Base-by-base conservation (phyloP, 176 grass and related monocot genomes). In the maize (Zea mays) region DNA sequence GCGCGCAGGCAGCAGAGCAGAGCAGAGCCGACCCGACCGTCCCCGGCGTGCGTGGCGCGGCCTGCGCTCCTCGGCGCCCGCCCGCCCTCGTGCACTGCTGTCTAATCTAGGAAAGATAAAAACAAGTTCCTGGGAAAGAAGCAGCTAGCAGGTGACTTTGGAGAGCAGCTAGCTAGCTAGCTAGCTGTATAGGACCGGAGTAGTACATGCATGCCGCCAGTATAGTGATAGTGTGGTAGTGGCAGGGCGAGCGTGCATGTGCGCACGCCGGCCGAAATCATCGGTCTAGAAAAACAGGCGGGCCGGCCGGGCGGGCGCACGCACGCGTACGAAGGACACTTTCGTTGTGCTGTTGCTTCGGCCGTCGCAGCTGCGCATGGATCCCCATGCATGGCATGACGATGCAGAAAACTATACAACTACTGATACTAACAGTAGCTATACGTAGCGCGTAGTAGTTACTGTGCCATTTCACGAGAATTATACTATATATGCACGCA, bases 61-160 rank as follows among this genome's bases (percentile, higher is more conserved):
- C 62, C 10, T 2, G 37, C 49, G 42, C 66, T 69, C 42, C 27
- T 27, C 27, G 27, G 27, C 27, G 40, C 21, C 41, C 52, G 54
- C 60, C 69, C 69, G 79, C 59, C 59, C 79, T 73, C 69, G 69
- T 82, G 27, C 27, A 27, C 27, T 27, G 27, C 27, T 27, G 27
- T 27, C 27, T 27, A 27, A 27, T 27, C 27, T 27, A 27, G 27
- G 27, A 27, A 27, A 27, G 27, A 27, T 27, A 27, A 27, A 27
- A 27, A 27, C 27, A 27, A 27, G 27, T 27, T 27, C 27, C 27
- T 27, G 27, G 27, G 27, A 27, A 27, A 27, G 27, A 27, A 70
- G 43, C 8, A 62, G 12, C 0, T 55, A 36, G 37, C 42, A 44
- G 75, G 39, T 85, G 21, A 4, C 83, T 66, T 85, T 58, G 68